Conservation (phyloP, 495 filamentous ascomycete genomes). For the Penicillium herquei region DNA sequence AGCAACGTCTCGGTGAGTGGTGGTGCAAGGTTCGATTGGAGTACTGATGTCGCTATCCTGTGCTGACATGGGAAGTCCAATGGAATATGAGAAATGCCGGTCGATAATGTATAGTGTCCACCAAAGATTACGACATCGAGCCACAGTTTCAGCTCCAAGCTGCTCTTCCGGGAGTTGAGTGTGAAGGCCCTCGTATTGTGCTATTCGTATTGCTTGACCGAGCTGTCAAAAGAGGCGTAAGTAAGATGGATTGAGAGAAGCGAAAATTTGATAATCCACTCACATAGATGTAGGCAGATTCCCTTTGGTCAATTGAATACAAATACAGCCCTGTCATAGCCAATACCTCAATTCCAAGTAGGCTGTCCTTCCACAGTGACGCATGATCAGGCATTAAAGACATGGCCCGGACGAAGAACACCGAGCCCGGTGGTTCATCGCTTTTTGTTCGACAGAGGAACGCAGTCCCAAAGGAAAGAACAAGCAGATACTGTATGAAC, state of each 20-base stretch:
- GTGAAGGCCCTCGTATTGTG: conserved; percentile 35
- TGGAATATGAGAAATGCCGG: conserved; percentile 32
- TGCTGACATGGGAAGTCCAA: conserved; percentile 35
- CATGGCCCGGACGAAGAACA: conserved; percentile 39
- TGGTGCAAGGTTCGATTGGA: conserved; percentile 20
- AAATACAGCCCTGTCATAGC: conserved; percentile 29
- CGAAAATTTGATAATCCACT: too few species aligned
- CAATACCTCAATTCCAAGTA: conserved; percentile 33
- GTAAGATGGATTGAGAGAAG: too few species aligned
- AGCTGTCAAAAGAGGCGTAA: too few species aligned
- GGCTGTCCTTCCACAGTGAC: conserved; percentile 24
- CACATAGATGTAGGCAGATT: conserved; percentile 34
- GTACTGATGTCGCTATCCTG: conserved; percentile 38
- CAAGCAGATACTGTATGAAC: conserved; percentile 39
- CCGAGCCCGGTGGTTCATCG: conserved; percentile 29
- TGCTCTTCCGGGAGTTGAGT: conserved; percentile 35
- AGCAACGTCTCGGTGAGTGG: too few species aligned
- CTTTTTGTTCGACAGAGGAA: conserved; percentile 26
- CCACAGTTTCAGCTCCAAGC: conserved; percentile 23
- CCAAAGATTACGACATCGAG: conserved; percentile 35
- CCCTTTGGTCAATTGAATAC: conserved; percentile 2
- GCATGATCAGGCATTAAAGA: conserved; percentile 34
- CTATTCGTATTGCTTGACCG: conserved; percentile 39
- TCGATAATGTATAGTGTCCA: conserved; percentile 42
- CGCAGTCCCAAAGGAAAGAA: conserved; percentile 39